Evolutionary conservation across 495 filamentous ascomycete species (phyloP).

Genomic region (Aspergillus sparsus): DNA sequence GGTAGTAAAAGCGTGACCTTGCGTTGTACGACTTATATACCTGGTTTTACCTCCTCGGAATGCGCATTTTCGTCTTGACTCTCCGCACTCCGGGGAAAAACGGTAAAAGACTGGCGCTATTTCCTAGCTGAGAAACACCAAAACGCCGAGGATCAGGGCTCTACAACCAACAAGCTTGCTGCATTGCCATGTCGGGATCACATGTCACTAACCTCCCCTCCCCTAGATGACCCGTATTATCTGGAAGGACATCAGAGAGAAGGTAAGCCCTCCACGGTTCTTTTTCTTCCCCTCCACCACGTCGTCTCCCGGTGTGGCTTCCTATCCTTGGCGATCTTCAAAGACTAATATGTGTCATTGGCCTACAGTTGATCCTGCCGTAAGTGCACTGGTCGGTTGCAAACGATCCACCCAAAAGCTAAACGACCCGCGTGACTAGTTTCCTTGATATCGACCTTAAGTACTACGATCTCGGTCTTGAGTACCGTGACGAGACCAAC

Average conservation of each 20-base stretch:
- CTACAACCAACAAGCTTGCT: conserved; percentile 19
- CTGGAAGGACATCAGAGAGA: conserved; percentile 98
- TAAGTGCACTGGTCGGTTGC: conserved; percentile 36
- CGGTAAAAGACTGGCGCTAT: conserved; percentile 27
- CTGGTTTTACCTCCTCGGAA: conserved; percentile 24
- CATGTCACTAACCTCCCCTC: conserved; percentile 31
- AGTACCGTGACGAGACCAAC: conserved; percentile 93
- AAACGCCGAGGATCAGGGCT: conserved; percentile 23
- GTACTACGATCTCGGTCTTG: conserved; percentile 96
- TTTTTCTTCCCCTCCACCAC: conserved; percentile 17
- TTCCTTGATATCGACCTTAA: conserved; percentile 97
- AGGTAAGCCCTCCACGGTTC: conserved; percentile 50
- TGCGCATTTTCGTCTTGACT: conserved; percentile 33
- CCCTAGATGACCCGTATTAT: conserved; percentile 92
- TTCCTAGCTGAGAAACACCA: conserved; percentile 19
- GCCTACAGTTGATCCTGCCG: conserved; percentile 78
- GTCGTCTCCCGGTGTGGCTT: conserved; percentile 10
- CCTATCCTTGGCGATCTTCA: conserved; percentile 17
- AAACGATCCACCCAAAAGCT: conserved; percentile 9
- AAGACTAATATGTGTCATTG: conserved; percentile 15
- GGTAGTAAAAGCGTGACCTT: background rate
- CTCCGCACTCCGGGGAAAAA: conserved; percentile 37
- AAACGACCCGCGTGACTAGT: conserved; percentile 32
- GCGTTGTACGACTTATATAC: conserved; percentile 33
- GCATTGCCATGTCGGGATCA: conserved; percentile 10